Conservation (phyloP, 1,284 basidiomycete species). For the Sanghuangporus weigelae region DNA sequence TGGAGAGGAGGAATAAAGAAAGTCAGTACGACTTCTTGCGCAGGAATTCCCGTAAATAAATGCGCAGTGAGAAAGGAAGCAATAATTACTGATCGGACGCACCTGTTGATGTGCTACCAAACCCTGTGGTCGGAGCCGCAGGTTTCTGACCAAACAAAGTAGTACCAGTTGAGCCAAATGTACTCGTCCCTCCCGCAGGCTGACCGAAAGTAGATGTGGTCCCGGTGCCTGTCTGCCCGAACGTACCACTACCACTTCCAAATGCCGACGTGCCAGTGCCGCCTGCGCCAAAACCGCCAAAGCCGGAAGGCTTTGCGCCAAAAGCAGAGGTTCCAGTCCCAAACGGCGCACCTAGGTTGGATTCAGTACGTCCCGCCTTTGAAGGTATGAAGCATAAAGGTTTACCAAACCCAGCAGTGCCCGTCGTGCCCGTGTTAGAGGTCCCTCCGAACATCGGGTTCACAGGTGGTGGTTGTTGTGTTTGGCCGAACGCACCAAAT, state of each 20-base stretch:
- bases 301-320: conserved; percentile 52
- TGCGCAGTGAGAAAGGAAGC: conserved; percentile 6
- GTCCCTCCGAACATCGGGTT: conserved; percentile 78
- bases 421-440: conserved; percentile 29
- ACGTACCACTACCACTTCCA: conserved; percentile 32
- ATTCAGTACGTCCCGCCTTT: background rate
- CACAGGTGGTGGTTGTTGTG: conserved; percentile 53
- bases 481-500: conserved; percentile 41
- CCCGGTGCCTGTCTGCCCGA: conserved; percentile 33
- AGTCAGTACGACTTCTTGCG: background rate
- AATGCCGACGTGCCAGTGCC: conserved; percentile 37
- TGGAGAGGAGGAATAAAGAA: background rate
- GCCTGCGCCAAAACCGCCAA: conserved; percentile 30
- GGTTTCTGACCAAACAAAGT: conserved; percentile 33
- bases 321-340: conserved; percentile 48
- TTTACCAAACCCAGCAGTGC: conserved; percentile 56
- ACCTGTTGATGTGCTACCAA: conserved; percentile 22
- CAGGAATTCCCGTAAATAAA: background rate
- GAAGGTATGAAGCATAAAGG: background rate
- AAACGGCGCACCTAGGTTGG: conserved; percentile 44
- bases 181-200: conserved; percentile 21
- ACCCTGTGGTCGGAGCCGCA: conserved; percentile 18
- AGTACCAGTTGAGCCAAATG: conserved; percentile 30
- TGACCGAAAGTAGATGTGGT: conserved; percentile 32
- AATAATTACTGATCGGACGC: background rate